phyloP scores from a whole-genome alignment of 2,329 filamentous ascomycete genomes.

The Alternaria brassicicola region DNA sequence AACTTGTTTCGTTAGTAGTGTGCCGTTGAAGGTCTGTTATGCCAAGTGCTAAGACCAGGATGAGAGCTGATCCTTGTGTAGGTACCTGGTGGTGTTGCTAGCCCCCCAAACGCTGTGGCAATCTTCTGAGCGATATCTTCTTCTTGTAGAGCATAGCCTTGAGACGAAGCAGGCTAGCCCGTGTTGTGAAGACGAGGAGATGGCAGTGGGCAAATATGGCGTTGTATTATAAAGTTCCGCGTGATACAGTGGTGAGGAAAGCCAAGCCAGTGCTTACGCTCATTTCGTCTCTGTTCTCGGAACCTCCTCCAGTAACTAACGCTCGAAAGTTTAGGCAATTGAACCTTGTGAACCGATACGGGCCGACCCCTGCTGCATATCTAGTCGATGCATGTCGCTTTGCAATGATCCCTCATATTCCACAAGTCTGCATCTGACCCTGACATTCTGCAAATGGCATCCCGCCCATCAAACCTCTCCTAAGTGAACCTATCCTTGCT shows the following conservation, averaged over 20 bases:
- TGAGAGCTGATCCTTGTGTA: conserved; percentile 12
- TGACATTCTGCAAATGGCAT: neutral
- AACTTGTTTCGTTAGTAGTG: conserved; percentile 66
- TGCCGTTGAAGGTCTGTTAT: conserved; percentile 59
- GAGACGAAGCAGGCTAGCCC: neutral
- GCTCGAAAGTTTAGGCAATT: neutral
- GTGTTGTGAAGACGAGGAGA: neutral
- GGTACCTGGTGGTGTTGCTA: conserved; percentile 56
- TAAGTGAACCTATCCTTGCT: neutral
- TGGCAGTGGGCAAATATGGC: neutral
- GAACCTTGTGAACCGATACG: neutral
- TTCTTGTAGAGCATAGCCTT: neutral
- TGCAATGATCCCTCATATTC: neutral
- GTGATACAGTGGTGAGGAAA: neutral
- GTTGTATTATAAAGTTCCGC: neutral
- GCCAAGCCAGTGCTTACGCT: conserved; percentile 1
- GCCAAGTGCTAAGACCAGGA: neutral
- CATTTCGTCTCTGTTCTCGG: neutral
- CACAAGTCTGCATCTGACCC: neutral
- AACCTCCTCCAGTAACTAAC: neutral
- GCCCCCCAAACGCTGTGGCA: conserved; percentile 47
- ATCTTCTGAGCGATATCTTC: conserved; percentile 34
- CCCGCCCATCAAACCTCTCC: neutral
- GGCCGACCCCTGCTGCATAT: neutral
- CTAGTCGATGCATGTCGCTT: neutral